Base-by-base conservation (phyloP, 768 basidiomycete species). In the Termitomyces sp. region DNA sequence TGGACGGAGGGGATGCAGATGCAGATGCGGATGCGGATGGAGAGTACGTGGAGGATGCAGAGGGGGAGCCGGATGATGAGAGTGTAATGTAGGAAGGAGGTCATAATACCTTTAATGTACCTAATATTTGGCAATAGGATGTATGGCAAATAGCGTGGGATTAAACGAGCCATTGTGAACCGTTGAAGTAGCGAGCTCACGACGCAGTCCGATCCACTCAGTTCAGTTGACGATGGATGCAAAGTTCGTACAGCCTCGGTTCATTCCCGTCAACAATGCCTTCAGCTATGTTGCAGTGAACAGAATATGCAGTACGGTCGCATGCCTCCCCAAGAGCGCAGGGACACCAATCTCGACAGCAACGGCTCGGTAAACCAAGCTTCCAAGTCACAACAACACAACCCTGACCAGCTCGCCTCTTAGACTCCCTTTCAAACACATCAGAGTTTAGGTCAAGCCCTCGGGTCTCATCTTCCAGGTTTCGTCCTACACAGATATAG, bases 371-470 rank as follows among this genome's bases (percentile, higher is more conserved):
- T 85, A 72, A 70, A 82, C 70, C 64, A 69, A 49, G 57, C 41
- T 62, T 62, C 31, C 57, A 66, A 48, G 49, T 64, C 66, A 51
- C 60, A 60, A 58, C 62, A 58, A 57, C 55, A 65, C 69, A 68
- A 66, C 62, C 63, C 61, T 68, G 68, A 66, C 60, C 54, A 66
- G 58, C 65, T 66, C 68, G 62, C 54, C 68, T 66, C 55, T 59
- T 62, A 81, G 79, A 76, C 80, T 56, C 73, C 79, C 64, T 83
- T 81, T 66, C 78, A 77, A 66, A 66, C 75, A 28, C 82, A 82
- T 73, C 80, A 82, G 77, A 81, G 82, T 65, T 71, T 87, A 58
- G 81, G 82, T 29, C 83, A 86, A 67, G 85, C 85, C 28, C 73
- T 87, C 49, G 83, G 81, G 37, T 68, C 72, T 7, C 84, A 84